Percentiles rank a stretch among this genome's conserved stretches.
Conservation (phyloP, 176 grass and related monocot species). For the Oryza meyeriana region DNA sequence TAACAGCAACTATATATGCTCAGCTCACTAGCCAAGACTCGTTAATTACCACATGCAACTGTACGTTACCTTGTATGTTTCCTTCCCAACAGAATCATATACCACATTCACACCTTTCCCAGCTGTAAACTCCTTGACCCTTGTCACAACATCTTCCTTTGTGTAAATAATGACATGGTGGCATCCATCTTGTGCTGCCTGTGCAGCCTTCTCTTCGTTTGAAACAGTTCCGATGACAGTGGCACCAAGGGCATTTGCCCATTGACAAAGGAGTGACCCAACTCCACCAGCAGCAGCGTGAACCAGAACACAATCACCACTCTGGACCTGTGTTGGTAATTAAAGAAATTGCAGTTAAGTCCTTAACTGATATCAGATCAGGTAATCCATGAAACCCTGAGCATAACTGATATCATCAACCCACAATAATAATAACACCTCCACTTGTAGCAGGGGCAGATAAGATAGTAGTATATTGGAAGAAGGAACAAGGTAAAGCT, state of each 20-base stretch:
- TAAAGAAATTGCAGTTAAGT: neutral
- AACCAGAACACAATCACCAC: constrained; percentile 65
- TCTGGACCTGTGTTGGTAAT: constrained; percentile 48
- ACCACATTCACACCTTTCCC: constrained; percentile 81
- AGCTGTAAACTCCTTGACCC: constrained; percentile 76
- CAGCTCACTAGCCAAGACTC: too few species aligned
- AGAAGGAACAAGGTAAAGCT: neutral
- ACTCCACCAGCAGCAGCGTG: constrained; percentile 89
- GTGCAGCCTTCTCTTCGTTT: constrained; percentile 72
- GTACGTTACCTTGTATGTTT: constrained; percentile 72
- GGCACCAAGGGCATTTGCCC: constrained; percentile 86
- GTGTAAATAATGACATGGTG: constrained; percentile 73
- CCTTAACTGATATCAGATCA: neutral
- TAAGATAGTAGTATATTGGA: neutral
- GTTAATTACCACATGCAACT: neutral
- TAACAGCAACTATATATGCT: too few species aligned
- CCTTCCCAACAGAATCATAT: constrained; percentile 95
- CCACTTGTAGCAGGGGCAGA: neutral
- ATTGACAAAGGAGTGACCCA: constrained; percentile 88
- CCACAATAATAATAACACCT: neutral
- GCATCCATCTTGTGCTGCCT: constrained; percentile 75
- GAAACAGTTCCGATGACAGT: constrained; percentile 92
- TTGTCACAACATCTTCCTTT: constrained; percentile 73
- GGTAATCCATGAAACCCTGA: neutral
- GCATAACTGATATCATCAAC: neutral